These are phyloP conservation scores for Thielaviopsis populi DNA, from an alignment of 2,329 filamentous ascomycete genomes.

Conservation along the genomic window DNA sequence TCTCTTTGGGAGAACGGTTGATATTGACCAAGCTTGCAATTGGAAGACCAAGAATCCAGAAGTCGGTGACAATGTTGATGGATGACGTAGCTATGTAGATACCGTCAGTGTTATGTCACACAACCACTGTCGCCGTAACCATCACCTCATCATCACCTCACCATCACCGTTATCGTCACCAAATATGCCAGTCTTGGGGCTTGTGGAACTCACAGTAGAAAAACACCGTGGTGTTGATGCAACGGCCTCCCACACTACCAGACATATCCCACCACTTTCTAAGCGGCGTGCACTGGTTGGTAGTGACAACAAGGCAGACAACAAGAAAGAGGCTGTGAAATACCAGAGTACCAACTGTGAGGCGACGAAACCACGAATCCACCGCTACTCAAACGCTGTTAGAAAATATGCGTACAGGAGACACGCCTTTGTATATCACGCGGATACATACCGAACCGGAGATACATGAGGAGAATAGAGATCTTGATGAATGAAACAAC, in stretches of 20 bases:
- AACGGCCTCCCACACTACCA: conserved; percentile 23
- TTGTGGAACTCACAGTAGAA: conserved; percentile 26
- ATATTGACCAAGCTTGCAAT: conserved; percentile 30
- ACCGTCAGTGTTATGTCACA: not conserved
- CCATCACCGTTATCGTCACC: too few species aligned
- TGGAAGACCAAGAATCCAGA: conserved; percentile 32
- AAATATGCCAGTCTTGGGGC: not conserved
- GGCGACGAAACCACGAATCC: conserved; percentile 17
- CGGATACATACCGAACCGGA: conserved; percentile 28
- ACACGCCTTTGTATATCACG: not conserved
- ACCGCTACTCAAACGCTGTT: not conserved
- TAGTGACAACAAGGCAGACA: conserved; percentile 26
- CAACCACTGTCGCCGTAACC: not conserved
- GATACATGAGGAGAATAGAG: conserved; percentile 32
- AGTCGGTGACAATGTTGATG: conserved; percentile 34
- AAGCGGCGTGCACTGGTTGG: conserved; percentile 30
- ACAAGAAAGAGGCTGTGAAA: conserved; percentile 29
- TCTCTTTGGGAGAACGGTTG: conserved; percentile 33
- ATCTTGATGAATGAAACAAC: conserved; percentile 29
- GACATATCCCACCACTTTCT: conserved; percentile 29
- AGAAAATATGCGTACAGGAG: not conserved
- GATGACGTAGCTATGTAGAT: conserved; percentile 25
- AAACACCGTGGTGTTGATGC: conserved; percentile 29
- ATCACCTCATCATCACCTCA: too few species aligned
- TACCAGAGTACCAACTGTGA: conserved; percentile 24